Evolutionary conservation across 495 filamentous ascomycete species (phyloP).

Genomic region (Neurospora tetrasperma): DNA sequence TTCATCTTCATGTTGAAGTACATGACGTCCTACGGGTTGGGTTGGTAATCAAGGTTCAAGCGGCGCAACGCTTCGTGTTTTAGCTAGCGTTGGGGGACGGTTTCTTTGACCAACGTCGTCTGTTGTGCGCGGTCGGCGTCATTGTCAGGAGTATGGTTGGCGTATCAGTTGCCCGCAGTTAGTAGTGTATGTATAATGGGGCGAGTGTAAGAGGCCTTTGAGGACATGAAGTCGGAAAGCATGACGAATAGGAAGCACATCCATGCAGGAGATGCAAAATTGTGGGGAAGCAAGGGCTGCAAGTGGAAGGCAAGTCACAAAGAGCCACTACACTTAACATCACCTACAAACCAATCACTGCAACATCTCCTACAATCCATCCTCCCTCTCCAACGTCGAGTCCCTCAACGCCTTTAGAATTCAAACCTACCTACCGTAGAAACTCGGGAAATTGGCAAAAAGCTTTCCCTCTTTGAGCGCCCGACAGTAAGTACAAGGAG

Average conservation of each 20-base stretch:
- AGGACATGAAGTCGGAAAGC: neutral
- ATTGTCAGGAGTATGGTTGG: neutral
- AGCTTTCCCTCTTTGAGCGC: too few species aligned
- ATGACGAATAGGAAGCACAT: neutral
- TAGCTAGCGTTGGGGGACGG: neutral
- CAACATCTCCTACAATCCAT: neutral
- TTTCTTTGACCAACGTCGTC: neutral
- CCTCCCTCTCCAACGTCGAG: neutral
- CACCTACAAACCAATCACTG: neutral
- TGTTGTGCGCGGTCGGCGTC: neutral
- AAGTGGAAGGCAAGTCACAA: too few species aligned
- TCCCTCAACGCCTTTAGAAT: neutral
- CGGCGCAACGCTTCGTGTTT: neutral
- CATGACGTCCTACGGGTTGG: neutral
- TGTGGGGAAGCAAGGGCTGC: neutral
- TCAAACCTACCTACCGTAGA: neutral
- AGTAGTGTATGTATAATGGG: neutral
- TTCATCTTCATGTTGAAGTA: neutral
- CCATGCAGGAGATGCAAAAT: too few species aligned
- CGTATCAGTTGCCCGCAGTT: neutral
- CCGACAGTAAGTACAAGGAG: too few species aligned
- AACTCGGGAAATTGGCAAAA: too few species aligned
- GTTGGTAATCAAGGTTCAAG: neutral
- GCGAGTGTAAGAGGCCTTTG: neutral
- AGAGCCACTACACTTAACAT: neutral